Conservation (phyloP, 1,139 yeast species). For the Geotrichum reessii region DNA sequence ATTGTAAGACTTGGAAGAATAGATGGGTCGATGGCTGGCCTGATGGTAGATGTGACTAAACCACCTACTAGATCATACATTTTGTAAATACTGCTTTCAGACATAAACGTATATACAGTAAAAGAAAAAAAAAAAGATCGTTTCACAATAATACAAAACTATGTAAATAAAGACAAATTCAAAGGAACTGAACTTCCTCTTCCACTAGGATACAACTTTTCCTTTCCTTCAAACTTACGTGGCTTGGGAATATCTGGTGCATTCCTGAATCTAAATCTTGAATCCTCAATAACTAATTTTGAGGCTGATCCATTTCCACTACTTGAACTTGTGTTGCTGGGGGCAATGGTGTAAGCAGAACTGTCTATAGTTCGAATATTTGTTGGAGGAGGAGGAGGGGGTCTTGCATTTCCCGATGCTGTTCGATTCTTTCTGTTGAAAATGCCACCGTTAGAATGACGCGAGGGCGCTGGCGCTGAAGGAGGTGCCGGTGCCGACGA, state of each 20-base stretch:
- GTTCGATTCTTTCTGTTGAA: conserved; percentile 22
- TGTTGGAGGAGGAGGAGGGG: conserved; percentile 24
- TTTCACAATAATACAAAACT: conserved; percentile 1
- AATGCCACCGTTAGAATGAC: conserved; percentile 22
- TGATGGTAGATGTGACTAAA: conserved; percentile 29
- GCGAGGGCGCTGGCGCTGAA: conserved; percentile 28
- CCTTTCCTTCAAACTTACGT: conserved; percentile 60
- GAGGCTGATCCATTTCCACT: conserved; percentile 18
- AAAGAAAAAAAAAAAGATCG: not conserved
- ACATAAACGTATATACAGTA: too few relatives aligned
- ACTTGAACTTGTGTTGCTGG: conserved; percentile 15
- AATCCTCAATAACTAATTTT: conserved; percentile 53
- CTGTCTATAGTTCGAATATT: conserved; percentile 32
- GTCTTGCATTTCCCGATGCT: conserved; percentile 24
- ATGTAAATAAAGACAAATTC: conserved; percentile 47
- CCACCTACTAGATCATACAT: not conserved
- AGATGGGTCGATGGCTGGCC: conserved; percentile 65
- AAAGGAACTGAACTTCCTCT: conserved; percentile 92
- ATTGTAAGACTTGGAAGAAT: conserved; percentile 83
- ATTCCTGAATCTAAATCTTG: conserved; percentile 67
- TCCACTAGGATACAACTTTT: conserved; percentile 88
- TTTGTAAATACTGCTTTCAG: not conserved
- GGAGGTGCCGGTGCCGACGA: conserved; percentile 23
- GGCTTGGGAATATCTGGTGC: conserved; percentile 75
- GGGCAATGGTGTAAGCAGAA: conserved; percentile 32